A percentile compares a stretch with the other conserved stretches of the same genome.
These are phyloP conservation scores for Martiniozyma abietophila DNA, from an alignment of 805 yeast species.

Conservation along the genomic window DNA sequence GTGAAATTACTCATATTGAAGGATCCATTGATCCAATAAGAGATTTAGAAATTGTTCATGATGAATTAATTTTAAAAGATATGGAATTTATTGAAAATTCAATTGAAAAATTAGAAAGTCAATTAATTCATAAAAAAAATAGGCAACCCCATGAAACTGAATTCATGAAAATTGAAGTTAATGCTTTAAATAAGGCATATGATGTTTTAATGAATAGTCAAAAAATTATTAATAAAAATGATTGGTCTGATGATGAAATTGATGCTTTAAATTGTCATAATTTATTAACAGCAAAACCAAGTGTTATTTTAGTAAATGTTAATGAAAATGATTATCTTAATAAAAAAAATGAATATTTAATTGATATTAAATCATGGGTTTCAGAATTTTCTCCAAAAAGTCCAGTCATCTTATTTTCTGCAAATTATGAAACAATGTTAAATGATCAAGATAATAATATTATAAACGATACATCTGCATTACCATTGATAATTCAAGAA, in stretches of 20 bases:
- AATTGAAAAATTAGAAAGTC: conserved; percentile 47
- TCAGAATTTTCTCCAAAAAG: conserved; percentile 77
- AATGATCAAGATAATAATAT: conserved; percentile 6
- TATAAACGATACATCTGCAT: conserved; percentile 43
- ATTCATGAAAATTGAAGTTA: conserved; percentile 78
- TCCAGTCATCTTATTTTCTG: conserved; percentile 26
- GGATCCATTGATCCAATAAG: conserved; percentile 55
- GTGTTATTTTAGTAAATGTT: conserved; percentile 84
- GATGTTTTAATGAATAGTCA: conserved; percentile 72
- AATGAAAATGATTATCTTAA: conserved; percentile 82
- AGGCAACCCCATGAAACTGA: conserved; percentile 57
- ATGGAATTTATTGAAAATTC: conserved; percentile 68
- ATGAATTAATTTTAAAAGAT: conserved; percentile 58
- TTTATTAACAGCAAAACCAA: conserved; percentile 90
- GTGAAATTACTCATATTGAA: conserved; percentile 59
- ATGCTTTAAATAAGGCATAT: conserved; percentile 68
- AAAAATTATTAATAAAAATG: conserved; percentile 70
- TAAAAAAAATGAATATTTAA: conserved; percentile 80
- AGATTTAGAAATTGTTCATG: conserved; percentile 54
- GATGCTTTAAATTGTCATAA: conserved; percentile 81
- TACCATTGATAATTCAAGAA: conserved; percentile 76
- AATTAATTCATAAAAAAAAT: conserved; percentile 72
- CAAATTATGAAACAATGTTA: conserved; percentile 23
- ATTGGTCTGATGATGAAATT: conserved; percentile 87
- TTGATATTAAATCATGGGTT: conserved; percentile 84